These are phyloP conservation scores for Linum usitatissimum DNA, from an alignment of 345 rosid species.

Conservation along the genomic window DNA sequence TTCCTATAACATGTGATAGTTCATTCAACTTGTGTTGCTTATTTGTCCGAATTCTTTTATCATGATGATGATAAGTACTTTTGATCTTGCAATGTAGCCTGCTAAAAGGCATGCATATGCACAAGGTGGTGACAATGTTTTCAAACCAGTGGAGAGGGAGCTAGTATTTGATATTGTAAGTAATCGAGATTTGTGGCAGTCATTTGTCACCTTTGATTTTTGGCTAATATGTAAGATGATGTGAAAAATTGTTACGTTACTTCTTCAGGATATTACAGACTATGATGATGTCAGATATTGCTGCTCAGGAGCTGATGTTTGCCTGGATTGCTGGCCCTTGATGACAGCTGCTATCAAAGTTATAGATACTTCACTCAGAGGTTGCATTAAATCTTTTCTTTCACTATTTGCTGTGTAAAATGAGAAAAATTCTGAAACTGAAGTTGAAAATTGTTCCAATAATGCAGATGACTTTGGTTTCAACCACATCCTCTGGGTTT, in stretches of 20 bases:
- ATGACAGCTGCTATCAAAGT: conserved; percentile 85
- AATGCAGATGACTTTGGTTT: conserved; percentile 87
- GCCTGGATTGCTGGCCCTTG: conserved; percentile 87
- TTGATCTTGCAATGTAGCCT: conserved; percentile 37
- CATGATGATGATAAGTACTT: no score
- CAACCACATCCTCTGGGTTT: conserved; percentile 85
- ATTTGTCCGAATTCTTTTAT: no score
- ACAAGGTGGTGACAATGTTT: conserved; percentile 60
- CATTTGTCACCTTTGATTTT: neutral
- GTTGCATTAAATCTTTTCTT: conserved; percentile 19
- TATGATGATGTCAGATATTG: conserved; percentile 88
- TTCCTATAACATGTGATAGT: neutral
- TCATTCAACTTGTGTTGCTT: no score
- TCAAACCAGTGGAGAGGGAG: conserved; percentile 85
- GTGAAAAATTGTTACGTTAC: conserved; percentile 7
- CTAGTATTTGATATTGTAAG: conserved; percentile 83
- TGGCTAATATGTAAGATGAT: conserved; percentile 8
- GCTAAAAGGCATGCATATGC: conserved; percentile 69
- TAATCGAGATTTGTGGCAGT: conserved; percentile 1
- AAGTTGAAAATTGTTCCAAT: neutral
- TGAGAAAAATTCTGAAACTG: neutral
- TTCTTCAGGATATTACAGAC: conserved; percentile 71
- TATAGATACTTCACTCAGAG: conserved; percentile 73
- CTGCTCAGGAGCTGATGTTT: conserved; percentile 91
- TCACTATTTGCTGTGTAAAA: neutral